Percentiles rank a stretch among this genome's conserved stretches.
These are phyloP conservation scores for Globisporangium canariense DNA, from an alignment of 352 stramenopile genomes.

Conservation along the genomic window DNA sequence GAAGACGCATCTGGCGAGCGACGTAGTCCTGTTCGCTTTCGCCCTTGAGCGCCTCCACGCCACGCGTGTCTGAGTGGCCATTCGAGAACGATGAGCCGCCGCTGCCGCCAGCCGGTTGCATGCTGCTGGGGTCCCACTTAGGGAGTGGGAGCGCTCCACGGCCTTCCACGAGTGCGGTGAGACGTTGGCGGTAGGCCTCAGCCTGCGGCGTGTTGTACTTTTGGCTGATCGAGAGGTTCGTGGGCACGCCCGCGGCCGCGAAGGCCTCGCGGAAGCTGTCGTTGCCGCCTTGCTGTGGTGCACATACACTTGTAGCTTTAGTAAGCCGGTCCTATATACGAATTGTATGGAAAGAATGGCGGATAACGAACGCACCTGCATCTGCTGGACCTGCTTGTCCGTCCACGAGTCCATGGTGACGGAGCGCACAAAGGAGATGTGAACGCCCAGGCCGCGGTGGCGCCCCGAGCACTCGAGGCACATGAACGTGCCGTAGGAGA, in stretches of 20 bases:
- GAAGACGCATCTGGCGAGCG: slow-evolving; percentile 62
- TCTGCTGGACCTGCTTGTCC: slow-evolving; percentile 83
- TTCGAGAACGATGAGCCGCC: slow-evolving; percentile 30
- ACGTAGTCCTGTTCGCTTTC: slow-evolving; percentile 80
- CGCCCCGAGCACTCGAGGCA: slow-evolving; percentile 93
- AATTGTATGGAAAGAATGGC: not conserved
- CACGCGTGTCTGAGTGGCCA: slow-evolving; percentile 45
- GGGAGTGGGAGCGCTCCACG: slow-evolving; percentile 45
- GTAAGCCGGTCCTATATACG: not conserved
- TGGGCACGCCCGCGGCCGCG: slow-evolving; percentile 58
- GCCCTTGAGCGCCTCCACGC: slow-evolving; percentile 78
- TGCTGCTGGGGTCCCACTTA: slow-evolving; percentile 54
- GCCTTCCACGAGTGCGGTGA: slow-evolving; percentile 66
- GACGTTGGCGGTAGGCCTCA: slow-evolving; percentile 60
- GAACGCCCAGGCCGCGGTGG: slow-evolving; percentile 90
- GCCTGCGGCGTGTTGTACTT: slow-evolving; percentile 86
- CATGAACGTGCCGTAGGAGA: slow-evolving; percentile 95
- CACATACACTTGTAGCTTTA: not conserved
- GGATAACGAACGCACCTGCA: slow-evolving; percentile 41
- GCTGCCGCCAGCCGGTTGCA: slow-evolving; percentile 23
- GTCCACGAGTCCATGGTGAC: slow-evolving; percentile 88
- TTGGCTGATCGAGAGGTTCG: slow-evolving; percentile 67
- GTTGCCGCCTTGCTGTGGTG: slow-evolving; percentile 55
- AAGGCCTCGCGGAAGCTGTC: slow-evolving; percentile 70
- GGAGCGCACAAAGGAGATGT: slow-evolving; percentile 91